These are phyloP conservation scores for Boletus edulis DNA, from an alignment of 768 basidiomycete genomes.

Conservation along the genomic window DNA sequence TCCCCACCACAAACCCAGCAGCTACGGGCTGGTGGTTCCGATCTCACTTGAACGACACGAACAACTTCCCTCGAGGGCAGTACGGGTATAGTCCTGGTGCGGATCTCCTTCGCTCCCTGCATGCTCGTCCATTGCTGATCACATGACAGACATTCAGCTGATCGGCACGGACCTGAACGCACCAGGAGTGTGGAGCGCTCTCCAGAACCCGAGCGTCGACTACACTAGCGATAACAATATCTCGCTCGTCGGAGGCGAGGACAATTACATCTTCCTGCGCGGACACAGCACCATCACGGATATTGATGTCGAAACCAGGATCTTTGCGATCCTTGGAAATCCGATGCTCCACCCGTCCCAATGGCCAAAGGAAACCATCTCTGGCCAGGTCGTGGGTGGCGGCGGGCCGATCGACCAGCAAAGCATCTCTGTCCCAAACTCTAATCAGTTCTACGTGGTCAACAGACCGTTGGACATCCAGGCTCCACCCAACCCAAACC, in stretches of 20 bases:
- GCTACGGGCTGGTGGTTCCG: slow-evolving; percentile 14
- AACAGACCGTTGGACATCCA: slow-evolving; percentile 1
- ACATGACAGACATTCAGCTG: slow-evolving; percentile 3
- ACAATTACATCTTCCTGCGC: slow-evolving; percentile 10
- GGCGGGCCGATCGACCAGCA: not conserved
- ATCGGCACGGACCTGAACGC: not conserved
- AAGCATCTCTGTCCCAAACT: not conserved
- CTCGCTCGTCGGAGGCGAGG: slow-evolving; percentile 1
- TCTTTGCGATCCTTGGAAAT: not conserved
- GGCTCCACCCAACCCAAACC: not conserved
- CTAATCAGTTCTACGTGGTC: slow-evolving; percentile 6
- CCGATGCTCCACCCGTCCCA: not conserved
- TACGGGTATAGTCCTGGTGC: slow-evolving; percentile 1
- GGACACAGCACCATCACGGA: slow-evolving; percentile 8
- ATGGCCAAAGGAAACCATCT: not conserved
- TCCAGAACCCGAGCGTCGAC: not conserved
- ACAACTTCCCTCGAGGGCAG: slow-evolving; percentile 1
- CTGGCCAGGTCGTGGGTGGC: not conserved
- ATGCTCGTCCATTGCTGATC: not conserved
- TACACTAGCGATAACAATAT: not conserved
- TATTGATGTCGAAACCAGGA: slow-evolving; percentile 8
- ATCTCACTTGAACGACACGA: not conserved
- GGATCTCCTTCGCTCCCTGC: not conserved
- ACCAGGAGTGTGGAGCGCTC: not conserved
- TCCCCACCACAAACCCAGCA: slow-evolving; percentile 7